These are phyloP conservation scores for Athelia sp. DNA, from an alignment of 1,284 basidiomycete species.

Conservation along the genomic window DNA sequence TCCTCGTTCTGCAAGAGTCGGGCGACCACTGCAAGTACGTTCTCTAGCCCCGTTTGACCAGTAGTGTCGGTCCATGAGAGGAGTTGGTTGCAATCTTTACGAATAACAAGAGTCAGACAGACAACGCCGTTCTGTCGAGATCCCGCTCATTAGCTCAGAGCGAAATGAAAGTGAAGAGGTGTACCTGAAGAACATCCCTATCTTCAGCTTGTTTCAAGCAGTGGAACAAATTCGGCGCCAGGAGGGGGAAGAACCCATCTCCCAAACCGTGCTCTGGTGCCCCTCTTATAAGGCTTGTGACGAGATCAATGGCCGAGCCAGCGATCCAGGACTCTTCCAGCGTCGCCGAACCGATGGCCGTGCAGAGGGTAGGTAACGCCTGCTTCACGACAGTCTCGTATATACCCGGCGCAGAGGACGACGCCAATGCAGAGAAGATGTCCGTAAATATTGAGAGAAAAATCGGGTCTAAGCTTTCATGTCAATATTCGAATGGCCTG, in stretches of 20 bases:
- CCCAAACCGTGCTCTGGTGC: slow-evolving; percentile 65
- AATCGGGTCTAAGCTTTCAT: slow-evolving; percentile 66
- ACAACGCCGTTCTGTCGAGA: slow-evolving; percentile 71
- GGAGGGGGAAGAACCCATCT: slow-evolving; percentile 66
- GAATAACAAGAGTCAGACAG: slow-evolving; percentile 79
- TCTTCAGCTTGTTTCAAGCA: slow-evolving; percentile 69
- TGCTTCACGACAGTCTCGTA: slow-evolving; percentile 71
- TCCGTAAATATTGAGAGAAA: slow-evolving; percentile 85
- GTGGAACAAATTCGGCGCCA: slow-evolving; percentile 74
- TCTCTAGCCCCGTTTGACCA: slow-evolving; percentile 71
- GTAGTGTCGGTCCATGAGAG: slow-evolving; percentile 66
- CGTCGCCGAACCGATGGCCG: slow-evolving; percentile 54
- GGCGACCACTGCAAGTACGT: slow-evolving; percentile 71
- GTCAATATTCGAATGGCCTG: slow-evolving; percentile 2
- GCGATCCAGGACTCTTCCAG: slow-evolving; percentile 66
- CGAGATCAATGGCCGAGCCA: slow-evolving; percentile 78
- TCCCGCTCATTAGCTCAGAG: not conserved
- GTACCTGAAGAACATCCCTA: slow-evolving; percentile 79
- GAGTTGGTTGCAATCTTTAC: slow-evolving; percentile 83
- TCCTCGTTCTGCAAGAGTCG: slow-evolving; percentile 74
- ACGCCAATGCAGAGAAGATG: slow-evolving; percentile 69
- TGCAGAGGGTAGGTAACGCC: slow-evolving; percentile 68
- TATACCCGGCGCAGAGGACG: slow-evolving; percentile 50
- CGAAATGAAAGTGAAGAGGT: slow-evolving; percentile 9
- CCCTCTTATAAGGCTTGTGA: slow-evolving; percentile 66